Conservation (phyloP, 1,139 yeast species). For the Saccharomyces hybrid region DNA sequence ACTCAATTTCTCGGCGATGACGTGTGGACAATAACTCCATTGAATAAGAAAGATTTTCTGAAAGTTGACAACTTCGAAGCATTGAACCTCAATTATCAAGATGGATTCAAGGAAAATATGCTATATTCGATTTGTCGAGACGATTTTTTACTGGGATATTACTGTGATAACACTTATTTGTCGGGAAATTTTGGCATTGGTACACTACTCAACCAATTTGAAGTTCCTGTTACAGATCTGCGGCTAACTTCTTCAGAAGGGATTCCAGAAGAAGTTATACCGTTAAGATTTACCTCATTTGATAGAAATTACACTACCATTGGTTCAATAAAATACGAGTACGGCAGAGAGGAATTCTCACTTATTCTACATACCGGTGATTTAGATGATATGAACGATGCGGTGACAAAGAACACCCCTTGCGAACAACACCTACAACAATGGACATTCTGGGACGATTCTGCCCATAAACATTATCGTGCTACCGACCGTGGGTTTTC, state of each 20-base stretch:
- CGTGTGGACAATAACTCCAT: slow-evolving; percentile 18
- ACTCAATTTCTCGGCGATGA: slow-evolving; percentile 17
- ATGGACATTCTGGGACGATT: neutral
- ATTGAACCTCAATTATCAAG: slow-evolving; percentile 19
- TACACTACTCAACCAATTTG: slow-evolving; percentile 20
- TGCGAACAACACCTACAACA: neutral
- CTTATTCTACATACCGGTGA: neutral
- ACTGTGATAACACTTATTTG: slow-evolving; percentile 11
- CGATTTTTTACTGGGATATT: slow-evolving; percentile 14
- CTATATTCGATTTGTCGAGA: slow-evolving; percentile 17
- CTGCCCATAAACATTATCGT: neutral
- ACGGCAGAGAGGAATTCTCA: neutral
- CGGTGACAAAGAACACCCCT: neutral
- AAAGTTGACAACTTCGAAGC: slow-evolving; percentile 19
- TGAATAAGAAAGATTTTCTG: slow-evolving; percentile 15
- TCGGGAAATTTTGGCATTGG: slow-evolving; percentile 24
- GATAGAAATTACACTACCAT: slow-evolving; percentile 6
- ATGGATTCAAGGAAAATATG: slow-evolving; percentile 12
- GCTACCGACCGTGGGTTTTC: neutral
- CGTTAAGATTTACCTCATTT: slow-evolving; percentile 17
- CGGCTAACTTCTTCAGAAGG: slow-evolving; percentile 9
- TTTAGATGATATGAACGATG: neutral
- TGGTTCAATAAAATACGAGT: neutral
- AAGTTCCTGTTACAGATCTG: slow-evolving; percentile 21
- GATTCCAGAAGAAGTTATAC: slow-evolving; percentile 1